A percentile compares a stretch with the other conserved stretches of the same genome.
phyloP scores from a whole-genome alignment of 768 basidiomycete species.

The Porpolomopsis calyptriformis region DNA sequence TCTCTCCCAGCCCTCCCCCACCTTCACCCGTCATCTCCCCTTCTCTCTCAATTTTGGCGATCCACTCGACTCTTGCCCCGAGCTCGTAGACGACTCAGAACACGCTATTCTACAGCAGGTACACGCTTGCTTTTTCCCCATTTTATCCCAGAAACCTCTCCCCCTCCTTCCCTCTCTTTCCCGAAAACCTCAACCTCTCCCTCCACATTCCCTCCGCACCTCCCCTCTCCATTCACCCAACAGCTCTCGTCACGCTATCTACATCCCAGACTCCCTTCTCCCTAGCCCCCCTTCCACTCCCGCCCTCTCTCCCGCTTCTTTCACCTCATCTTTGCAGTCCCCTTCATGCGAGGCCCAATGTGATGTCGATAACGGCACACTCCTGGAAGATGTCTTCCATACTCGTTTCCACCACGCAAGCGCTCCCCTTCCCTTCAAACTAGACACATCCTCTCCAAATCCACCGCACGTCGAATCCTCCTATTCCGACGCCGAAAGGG shows the following conservation, averaged over 20 bases:
- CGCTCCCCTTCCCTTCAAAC: neutral
- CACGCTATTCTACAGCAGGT: neutral
- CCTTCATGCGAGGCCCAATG: neutral
- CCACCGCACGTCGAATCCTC: neutral
- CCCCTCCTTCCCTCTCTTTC: neutral
- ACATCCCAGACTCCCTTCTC: neutral
- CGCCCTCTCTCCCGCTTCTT: neutral
- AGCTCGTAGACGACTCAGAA: neutral
- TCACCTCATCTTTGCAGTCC: too few relatives aligned
- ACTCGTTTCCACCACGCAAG: neutral
- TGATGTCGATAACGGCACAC: neutral
- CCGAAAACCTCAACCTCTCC: neutral
- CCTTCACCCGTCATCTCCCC: neutral
- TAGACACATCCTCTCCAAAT: too few relatives aligned
- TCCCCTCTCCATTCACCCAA: neutral
- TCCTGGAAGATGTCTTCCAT: neutral
- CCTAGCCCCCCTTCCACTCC: neutral
- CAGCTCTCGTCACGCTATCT: constrained; percentile 1
- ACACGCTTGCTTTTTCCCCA: neutral
- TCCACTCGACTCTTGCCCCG: neutral
- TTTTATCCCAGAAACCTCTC: neutral
- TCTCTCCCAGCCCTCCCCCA: neutral
- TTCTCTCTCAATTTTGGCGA: neutral
- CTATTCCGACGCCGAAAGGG: neutral
- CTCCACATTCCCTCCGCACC: neutral